A percentile compares a stretch with the other conserved stretches of the same genome.
These are phyloP conservation scores for Neurospora sp. DNA, from an alignment of 495 filamentous ascomycete species.

Conservation along the genomic window DNA sequence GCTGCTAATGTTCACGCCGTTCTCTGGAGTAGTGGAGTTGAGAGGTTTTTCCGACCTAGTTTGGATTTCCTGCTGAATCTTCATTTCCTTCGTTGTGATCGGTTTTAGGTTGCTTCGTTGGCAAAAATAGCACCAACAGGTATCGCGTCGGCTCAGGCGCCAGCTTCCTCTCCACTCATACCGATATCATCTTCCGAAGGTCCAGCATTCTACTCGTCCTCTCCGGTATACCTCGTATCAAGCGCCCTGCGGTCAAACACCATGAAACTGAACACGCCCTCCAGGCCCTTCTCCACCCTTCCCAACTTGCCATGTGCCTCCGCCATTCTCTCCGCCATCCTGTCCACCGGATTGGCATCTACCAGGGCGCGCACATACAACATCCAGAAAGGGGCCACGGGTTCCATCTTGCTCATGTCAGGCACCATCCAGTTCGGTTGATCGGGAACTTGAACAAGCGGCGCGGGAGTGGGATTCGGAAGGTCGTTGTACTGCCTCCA, in stretches of 20 bases:
- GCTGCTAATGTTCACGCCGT: neutral
- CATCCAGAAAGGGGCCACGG: constrained; percentile 23
- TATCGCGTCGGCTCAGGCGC: neutral
- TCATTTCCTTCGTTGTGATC: neutral
- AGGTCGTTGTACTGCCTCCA: constrained; percentile 16
- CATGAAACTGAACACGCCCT: constrained; percentile 36
- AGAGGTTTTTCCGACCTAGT: neutral
- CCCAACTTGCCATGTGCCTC: constrained; percentile 27
- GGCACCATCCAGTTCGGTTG: constrained; percentile 8
- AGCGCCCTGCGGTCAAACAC: constrained; percentile 30
- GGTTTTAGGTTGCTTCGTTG: neutral
- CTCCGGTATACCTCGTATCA: constrained; percentile 20
- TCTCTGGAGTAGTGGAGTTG: neutral
- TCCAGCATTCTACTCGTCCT: neutral
- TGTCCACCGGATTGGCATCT: constrained; percentile 26
- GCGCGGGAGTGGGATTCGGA: constrained; percentile 5
- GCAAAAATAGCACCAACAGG: neutral
- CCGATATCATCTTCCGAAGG: neutral
- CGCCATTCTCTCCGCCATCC: constrained; percentile 24
- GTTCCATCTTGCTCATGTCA: constrained; percentile 11
- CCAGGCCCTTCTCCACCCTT: constrained; percentile 22
- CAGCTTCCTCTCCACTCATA: neutral
- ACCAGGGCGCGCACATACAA: constrained; percentile 31
- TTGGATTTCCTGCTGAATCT: neutral
- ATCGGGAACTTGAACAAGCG: constrained; percentile 6